Base-by-base conservation (phyloP, 352 stramenopile species). In the Pythium oligandrum region DNA sequence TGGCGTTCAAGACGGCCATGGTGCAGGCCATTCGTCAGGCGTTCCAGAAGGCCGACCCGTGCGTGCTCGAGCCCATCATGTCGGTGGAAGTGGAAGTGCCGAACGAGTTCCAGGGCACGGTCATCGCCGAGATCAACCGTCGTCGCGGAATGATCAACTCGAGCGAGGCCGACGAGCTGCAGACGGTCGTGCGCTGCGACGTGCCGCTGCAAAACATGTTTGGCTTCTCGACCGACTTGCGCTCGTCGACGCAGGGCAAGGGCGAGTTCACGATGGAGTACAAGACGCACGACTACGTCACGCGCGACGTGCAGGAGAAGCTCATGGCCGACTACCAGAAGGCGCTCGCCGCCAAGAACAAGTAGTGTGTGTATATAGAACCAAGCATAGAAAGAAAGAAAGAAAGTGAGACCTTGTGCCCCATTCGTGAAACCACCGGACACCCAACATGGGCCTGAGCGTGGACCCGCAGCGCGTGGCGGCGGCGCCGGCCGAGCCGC, bases 231-330 rank as follows among this genome's bases (percentile, higher is more conserved):
- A 99, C 96, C 17, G 96, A 98, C 58, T 59, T 99, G 50, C 83
- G 96, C 48, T 98, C 93, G 62, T 86, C 91, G 30, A 98, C 95
- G 52, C 93, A 98, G 75, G 96, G 94, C 59, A 98, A 98, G 82
- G 96, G 96, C 59, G 96, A 99, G 75, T 99, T 99, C 71, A 98
- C 95, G 32, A 99, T 99, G 97, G 97, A 99, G 75, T 99, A 99
- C 88, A 97, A 98, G 66, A 90, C 91, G 11, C 96, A 99, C 75
- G 84, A 86, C 53, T 70, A 95, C 45, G 96, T 99, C 37, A 86
- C 89, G 54, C 81, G 81, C 61, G 92, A 98, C 69, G 75, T 90
- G 46, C 93, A 98, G 78, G 90, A 98, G 55, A 95, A 98, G 57
- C 79, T 99, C 51, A 80, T 98, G 68, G 84, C 83, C 36, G 95